Base-by-base conservation (phyloP, 2,329 filamentous ascomycete genomes). In the Fusarium pseudoanthophilum region DNA sequence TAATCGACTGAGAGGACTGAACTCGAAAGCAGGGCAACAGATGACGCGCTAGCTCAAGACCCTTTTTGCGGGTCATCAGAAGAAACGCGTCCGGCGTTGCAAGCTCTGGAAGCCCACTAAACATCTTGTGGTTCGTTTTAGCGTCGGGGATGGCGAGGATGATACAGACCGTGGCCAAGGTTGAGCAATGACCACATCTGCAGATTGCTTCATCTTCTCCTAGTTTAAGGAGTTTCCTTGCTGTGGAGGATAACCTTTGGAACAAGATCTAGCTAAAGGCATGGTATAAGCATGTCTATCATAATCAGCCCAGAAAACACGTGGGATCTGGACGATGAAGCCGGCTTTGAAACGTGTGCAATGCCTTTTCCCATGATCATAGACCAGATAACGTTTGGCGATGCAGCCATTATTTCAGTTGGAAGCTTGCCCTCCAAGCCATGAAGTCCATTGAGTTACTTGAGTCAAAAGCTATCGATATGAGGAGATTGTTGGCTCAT, bases 171-270 rank as follows among this genome's bases (percentile, higher is more conserved):
- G 43, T 59, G 46, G 56, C 60, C 49, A 64, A 66, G 48, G 26
- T 39, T 52, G 58, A 69, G 62, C 67, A 72, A 62, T 67, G 62
- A 58, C 71, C 75, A 68, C 59, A 65, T 68, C 53, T 67, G 58
- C 67, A 75, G 69, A 78, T 77, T 75, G 67, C 63, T 71, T 75
- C 72, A 66, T 74, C 64, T 72, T 68, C 65, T 75, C 66, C 60
- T 73, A 53, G 64, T 36, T 69, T 56, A 60, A 64, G 60, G 57
- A 40, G 62, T 55, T 56, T 53, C 56, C 64, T 49, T 63, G 65
- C 40, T 67, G 66, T 77, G 67, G 69, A 71, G 60, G 39, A 67
- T 55, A n/a, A 21, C 49, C 18, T 71, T 76, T 75, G 52, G 64
- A 57, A 63, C 62, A 36, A 66, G 68, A 66, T 75, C 65, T 67